Conservation (phyloP, 1,284 basidiomycete species). For the Sparassis latifolia region DNA sequence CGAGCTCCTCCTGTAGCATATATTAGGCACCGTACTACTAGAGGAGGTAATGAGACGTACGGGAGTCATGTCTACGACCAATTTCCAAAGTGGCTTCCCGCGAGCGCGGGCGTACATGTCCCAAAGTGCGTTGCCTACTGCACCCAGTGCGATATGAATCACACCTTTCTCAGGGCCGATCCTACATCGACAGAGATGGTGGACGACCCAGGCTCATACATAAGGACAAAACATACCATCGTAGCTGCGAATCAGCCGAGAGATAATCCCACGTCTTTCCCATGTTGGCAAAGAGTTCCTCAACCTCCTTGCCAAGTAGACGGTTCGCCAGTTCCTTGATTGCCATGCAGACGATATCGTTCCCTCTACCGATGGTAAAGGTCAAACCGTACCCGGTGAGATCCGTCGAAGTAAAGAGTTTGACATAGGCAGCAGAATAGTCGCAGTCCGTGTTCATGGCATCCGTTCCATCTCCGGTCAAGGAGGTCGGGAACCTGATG, state of each 20-base stretch:
- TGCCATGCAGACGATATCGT: slow-evolving; percentile 86
- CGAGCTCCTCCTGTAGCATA: slow-evolving; percentile 69
- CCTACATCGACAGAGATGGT: slow-evolving; percentile 31
- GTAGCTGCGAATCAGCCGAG: slow-evolving; percentile 80
- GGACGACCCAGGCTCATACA: not conserved
- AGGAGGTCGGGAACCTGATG: slow-evolving; percentile 77
- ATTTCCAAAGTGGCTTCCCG: slow-evolving; percentile 81
- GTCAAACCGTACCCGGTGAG: slow-evolving; percentile 91
- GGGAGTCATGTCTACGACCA: slow-evolving; percentile 79
- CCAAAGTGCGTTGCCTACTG: slow-evolving; percentile 79
- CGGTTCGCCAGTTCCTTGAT: slow-evolving; percentile 75
- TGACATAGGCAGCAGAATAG: slow-evolving; percentile 90
- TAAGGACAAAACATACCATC: slow-evolving; percentile 55
- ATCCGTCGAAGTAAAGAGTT: slow-evolving; percentile 65
- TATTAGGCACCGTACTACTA: not conserved
- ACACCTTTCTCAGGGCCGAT: slow-evolving; percentile 87
- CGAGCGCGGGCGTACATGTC: slow-evolving; percentile 76
- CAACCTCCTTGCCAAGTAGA: slow-evolving; percentile 80
- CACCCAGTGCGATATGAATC: slow-evolving; percentile 77
- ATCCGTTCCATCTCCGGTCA: slow-evolving; percentile 86
- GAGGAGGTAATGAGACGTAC: slow-evolving; percentile 29
- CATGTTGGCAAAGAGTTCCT: slow-evolving; percentile 85
- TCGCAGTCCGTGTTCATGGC: slow-evolving; percentile 95
- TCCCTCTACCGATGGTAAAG: slow-evolving; percentile 94
- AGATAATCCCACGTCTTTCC: slow-evolving; percentile 78